Base-by-base conservation (phyloP, 2,329 filamentous ascomycete species). In the Exophiala bonariae region DNA sequence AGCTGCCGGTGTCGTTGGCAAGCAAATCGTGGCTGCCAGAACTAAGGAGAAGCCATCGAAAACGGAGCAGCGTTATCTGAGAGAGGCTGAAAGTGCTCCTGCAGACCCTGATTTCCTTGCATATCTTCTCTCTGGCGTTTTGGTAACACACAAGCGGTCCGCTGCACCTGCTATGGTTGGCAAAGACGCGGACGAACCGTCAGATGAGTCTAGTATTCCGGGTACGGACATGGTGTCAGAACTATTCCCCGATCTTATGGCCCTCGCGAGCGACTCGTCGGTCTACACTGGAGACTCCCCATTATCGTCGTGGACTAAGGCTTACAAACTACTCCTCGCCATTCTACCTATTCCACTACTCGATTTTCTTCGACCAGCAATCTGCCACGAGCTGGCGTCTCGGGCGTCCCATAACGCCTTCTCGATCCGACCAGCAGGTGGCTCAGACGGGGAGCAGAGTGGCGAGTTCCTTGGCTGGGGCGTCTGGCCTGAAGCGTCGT, bases 401-500 rank as follows among this genome's bases (percentile, higher is more conserved):
- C 38, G 48, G 8, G 44, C 47, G 1, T 22, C 44, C 4, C 51
- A 54, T 28, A 54, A 54, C 28, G 49, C 48, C n/a, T 54, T 54
- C 36, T 44, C 43, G 6, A 47, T 54, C 23, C 39, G 51, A 14
- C 41, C 42, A 14, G 42, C 39, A 6, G 47, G 41, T 28, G 44
- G 42, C 17, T 41, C 43, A 16, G 37, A 28, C 28, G 51, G 51
- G 6, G 26, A 28, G 6, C 22, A 14, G 14, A 35, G 43, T 4
- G 38, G 35, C 26, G 51, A 54, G 28, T 54, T 46, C 30, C 41
- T 54, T 11, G 51, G 51, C 1, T 45, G 40, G 16, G 51, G 47
- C 9, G 43, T 54, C 2, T 54, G 51, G 51, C 51, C 51, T 1
- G 51, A 44, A 41, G 51, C 51, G 8, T 44, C 39, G 18, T 54